Evolutionary conservation across 208 protist species (phyloP), one percentile per base, ranked within the genome.

Genomic region (Paratrypanosoma confusum): DNA sequence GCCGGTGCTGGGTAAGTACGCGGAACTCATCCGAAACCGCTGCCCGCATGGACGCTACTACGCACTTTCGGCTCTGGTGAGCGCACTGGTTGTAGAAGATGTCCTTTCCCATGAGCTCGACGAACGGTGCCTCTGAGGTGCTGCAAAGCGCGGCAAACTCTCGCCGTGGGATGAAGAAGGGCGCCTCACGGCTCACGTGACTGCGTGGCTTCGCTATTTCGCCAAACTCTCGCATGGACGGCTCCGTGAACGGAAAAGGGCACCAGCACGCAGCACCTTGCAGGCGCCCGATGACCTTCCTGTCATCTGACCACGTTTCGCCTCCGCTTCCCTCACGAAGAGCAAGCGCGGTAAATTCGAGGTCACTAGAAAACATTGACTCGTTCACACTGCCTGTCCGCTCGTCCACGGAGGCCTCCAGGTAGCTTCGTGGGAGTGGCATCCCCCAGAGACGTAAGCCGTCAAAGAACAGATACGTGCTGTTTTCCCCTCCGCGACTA

Each of bases 291-390:
- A 48, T 37, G 56, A 39, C 58, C 17, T 56, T 29, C 23, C 54
- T 57, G 21, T 73, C 59, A 10, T 50, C 47, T 3, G 67, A 70
- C 7, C 39, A 29, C 1, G 50, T 43, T 26, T 49, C 33, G 17
- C 21, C 47, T 0, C 68, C 73, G n/a, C 48, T 65, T 32, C 56
- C 40, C 32, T 73, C 64, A 11, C 44, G 29, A 33, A 82, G 71
- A n/a, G n/a, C n/a, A n/a, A n/a, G n/a, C n/a, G n/a, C n/a, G n/a
- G n/a, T n/a, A n/a, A n/a, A n/a, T n/a, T n/a, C n/a, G n/a, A n/a
- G n/a, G n/a, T n/a, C n/a, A n/a, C n/a, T n/a, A n/a, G n/a, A n/a
- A n/a, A n/a, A n/a, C n/a, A n/a, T n/a, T n/a, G n/a, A n/a, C n/a
- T n/a, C n/a, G n/a, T n/a, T n/a, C n/a, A n/a, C n/a, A n/a, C n/a